Evolutionary conservation across 441 rosid species (phyloP).

Genomic region (Arabidopsis lyrata): DNA sequence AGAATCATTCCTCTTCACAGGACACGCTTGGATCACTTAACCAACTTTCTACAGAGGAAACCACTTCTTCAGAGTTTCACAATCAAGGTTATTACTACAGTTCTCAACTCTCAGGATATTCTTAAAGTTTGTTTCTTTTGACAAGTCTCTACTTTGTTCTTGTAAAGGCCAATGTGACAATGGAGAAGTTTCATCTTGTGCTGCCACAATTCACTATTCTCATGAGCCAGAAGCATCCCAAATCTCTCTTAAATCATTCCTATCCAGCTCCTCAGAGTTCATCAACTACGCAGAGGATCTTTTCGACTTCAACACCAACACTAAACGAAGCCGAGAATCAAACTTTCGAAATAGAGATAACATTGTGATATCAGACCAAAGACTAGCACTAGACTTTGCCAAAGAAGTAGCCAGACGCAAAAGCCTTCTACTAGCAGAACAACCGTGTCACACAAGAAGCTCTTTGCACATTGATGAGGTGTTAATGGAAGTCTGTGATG

Average conservation of each 20-base stretch:
- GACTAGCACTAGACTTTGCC: slow-evolving; percentile 64
- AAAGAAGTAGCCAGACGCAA: slow-evolving; percentile 61
- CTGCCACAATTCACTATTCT: slow-evolving; percentile 28
- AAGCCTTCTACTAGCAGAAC: slow-evolving; percentile 49
- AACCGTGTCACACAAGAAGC: slow-evolving; percentile 41
- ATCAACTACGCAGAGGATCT: slow-evolving; percentile 55
- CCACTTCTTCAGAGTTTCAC: slow-evolving; percentile 45
- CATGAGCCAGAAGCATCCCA: slow-evolving; percentile 40
- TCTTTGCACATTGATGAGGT: slow-evolving; percentile 55
- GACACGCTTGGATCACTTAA: slow-evolving; percentile 31
- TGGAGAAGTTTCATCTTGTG: slow-evolving; percentile 43
- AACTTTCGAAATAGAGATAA: slow-evolving; percentile 15
- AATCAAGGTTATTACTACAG: slow-evolving; percentile 55
- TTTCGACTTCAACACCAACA: slow-evolving; percentile 50
- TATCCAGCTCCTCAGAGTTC: slow-evolving; percentile 57
- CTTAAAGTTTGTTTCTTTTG: neutral
- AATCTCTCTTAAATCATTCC: slow-evolving; percentile 51
- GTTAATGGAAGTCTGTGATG: slow-evolving; percentile 62
- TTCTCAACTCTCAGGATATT: slow-evolving; percentile 3
- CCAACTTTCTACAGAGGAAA: slow-evolving; percentile 44
- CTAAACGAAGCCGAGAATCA: slow-evolving; percentile 37
- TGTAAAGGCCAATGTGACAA: slow-evolving; percentile 44
- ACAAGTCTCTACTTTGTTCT: neutral
- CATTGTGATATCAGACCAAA: slow-evolving; percentile 35
- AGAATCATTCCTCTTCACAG: slow-evolving; percentile 37